These are phyloP conservation scores for Globisporangium recalcitrans DNA, from an alignment of 352 stramenopile genomes.

Conservation along the genomic window DNA sequence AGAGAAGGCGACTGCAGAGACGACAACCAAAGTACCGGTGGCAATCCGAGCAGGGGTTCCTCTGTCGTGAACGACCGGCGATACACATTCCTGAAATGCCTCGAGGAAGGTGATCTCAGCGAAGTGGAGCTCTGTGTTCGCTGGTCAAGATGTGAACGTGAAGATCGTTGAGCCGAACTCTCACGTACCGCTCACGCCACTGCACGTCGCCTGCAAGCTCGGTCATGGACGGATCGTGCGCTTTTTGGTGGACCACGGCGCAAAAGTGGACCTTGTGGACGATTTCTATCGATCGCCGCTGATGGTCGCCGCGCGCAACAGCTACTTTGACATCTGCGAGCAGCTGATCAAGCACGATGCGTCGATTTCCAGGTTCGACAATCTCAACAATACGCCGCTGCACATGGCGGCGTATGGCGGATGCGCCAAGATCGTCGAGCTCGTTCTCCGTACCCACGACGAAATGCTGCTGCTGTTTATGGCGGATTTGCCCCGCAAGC, in stretches of 20 bases:
- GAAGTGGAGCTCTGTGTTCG: constrained; percentile 55
- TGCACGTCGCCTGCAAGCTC: constrained; percentile 54
- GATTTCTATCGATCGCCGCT: constrained; percentile 52
- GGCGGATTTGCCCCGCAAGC: constrained; percentile 27
- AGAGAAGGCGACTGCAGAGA: constrained; percentile 14
- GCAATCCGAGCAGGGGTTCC: not conserved
- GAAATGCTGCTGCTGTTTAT: constrained; percentile 43
- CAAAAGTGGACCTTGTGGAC: constrained; percentile 39
- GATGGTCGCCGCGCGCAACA: constrained; percentile 50
- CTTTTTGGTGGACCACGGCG: constrained; percentile 45
- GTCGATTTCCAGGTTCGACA: constrained; percentile 46
- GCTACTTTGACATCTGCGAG: constrained; percentile 42
- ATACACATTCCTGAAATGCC: constrained; percentile 45
- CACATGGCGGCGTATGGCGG: constrained; percentile 65
- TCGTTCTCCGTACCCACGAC: constrained; percentile 46
- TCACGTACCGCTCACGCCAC: constrained; percentile 31
- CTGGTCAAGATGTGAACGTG: constrained; percentile 55
- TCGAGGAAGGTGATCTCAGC: constrained; percentile 34
- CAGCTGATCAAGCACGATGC: constrained; percentile 38
- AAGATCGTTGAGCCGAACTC: constrained; percentile 30
- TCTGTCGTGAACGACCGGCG: constrained; percentile 7
- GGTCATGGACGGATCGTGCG: constrained; percentile 35
- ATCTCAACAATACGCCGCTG: constrained; percentile 59
- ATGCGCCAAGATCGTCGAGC: constrained; percentile 27
- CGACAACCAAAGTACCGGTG: constrained; percentile 8